phyloP scores from a whole-genome alignment of 2,329 filamentous ascomycete species.

The Stagonosporopsis cucurbitacearum region DNA sequence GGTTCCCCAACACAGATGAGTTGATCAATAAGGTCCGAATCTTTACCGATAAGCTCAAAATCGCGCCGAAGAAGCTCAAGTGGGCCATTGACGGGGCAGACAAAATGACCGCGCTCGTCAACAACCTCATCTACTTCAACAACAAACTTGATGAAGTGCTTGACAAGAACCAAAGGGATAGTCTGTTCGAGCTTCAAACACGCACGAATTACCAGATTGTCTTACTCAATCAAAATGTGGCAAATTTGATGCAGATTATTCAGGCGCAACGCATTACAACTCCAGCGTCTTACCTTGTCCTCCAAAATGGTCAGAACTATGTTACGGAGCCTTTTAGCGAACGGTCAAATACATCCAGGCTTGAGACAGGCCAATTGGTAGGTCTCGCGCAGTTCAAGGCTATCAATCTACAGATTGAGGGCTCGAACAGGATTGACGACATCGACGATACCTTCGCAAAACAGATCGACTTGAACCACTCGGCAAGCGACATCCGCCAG shows the following conservation, averaged over 20 bases:
- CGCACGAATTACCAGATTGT: conserved; percentile 48
- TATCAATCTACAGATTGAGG: conserved; percentile 44
- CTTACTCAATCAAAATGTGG: conserved; percentile 45
- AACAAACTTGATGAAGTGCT: conserved; percentile 47
- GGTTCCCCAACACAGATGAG: conserved; percentile 41
- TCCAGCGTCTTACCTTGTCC: no score
- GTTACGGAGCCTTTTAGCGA: not conserved
- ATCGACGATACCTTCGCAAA: conserved; percentile 36
- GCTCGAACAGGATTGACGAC: conserved; percentile 20
- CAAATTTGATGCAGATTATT: conserved; percentile 46
- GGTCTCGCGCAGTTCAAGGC: conserved; percentile 47
- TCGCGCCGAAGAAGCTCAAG: conserved; percentile 33
- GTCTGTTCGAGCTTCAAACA: conserved; percentile 38
- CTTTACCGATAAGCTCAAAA: conserved; percentile 36
- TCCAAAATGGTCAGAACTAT: not conserved
- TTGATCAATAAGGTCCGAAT: conserved; percentile 37
- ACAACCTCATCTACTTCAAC: conserved; percentile 44
- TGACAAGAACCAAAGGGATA: conserved; percentile 38
- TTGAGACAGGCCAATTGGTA: conserved; percentile 22
- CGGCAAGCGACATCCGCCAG: conserved; percentile 27
- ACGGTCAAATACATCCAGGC: not conserved
- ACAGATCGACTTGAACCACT: conserved; percentile 31
- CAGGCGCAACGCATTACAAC: conserved; percentile 26
- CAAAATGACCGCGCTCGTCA: conserved; percentile 42
- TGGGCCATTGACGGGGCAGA: conserved; percentile 42